A percentile compares a stretch with the other conserved stretches of the same genome.
Evolutionary conservation across 2,329 filamentous ascomycete species (phyloP).

Genomic region (Penicillium janthinellum): DNA sequence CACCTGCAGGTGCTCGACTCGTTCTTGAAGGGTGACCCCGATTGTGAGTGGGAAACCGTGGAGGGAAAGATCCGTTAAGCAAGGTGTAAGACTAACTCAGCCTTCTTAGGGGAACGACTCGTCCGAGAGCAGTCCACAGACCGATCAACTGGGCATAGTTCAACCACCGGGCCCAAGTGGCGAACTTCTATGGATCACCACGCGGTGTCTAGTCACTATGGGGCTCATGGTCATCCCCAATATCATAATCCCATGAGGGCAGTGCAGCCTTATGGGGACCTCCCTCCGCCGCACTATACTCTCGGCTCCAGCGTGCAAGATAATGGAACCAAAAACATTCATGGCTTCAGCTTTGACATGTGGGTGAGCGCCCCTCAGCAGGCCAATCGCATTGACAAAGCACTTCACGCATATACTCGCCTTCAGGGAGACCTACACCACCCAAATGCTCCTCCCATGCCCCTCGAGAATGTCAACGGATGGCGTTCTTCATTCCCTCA

Average conservation of each 20-base stretch:
- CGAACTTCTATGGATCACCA: conserved; percentile 37
- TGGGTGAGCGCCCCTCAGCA: conserved; percentile 46
- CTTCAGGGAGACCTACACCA: conserved; percentile 44
- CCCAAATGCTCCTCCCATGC: conserved; percentile 37
- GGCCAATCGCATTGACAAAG: conserved; percentile 40
- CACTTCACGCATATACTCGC: conserved; percentile 48
- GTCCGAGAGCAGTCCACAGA: conserved; percentile 40
- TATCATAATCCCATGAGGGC: conserved; percentile 37
- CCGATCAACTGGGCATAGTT: conserved; percentile 36
- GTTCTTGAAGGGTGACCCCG: conserved; percentile 55
- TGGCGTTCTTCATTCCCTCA: conserved; percentile 48
- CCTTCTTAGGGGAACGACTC: conserved; percentile 39
- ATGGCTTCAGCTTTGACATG: conserved; percentile 49
- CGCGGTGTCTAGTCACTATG: conserved; percentile 33
- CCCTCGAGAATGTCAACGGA: conserved; percentile 42
- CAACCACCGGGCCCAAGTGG: conserved; percentile 36
- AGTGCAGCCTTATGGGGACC: conserved; percentile 37
- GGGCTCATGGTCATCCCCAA: conserved; percentile 26
- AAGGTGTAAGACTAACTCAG: not conserved
- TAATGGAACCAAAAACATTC: conserved; percentile 31
- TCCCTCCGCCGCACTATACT: conserved; percentile 38
- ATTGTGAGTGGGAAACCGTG: conserved; percentile 47
- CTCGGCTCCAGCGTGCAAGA: conserved; percentile 39
- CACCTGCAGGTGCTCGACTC: conserved; percentile 65
- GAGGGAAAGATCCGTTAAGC: not conserved